A percentile compares a stretch with the other conserved stretches of the same genome.
Evolutionary conservation across 371 early-diverging fungal species (phyloP).

Genomic region (Rozella allomycis): DNA sequence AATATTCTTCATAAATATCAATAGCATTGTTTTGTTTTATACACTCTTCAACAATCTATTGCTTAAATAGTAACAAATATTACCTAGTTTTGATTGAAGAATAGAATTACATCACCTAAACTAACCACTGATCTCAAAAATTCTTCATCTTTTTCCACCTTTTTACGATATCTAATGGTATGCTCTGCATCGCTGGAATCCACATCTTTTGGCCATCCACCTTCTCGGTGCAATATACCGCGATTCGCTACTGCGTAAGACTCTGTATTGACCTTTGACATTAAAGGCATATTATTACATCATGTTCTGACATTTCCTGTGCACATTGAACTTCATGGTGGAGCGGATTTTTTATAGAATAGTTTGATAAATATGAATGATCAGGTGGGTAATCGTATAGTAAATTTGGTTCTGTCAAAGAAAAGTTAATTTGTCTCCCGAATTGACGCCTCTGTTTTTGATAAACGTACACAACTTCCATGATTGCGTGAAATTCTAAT

Average conservation of each 20-base stretch:
- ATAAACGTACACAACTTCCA: slow-evolving; percentile 36
- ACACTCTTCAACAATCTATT: slow-evolving; percentile 23
- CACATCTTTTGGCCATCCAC: slow-evolving; percentile 38
- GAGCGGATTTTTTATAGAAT: slow-evolving; percentile 18
- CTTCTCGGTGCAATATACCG: slow-evolving; percentile 26
- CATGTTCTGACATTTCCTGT: slow-evolving; percentile 31
- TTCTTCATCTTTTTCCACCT: slow-evolving; percentile 37
- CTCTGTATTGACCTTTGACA: slow-evolving; percentile 27
- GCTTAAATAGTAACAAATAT: neutral
- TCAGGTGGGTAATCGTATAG: slow-evolving; percentile 15
- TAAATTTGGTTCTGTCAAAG: slow-evolving; percentile 12
- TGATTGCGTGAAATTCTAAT: too few species aligned
- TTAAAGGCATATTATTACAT: slow-evolving; percentile 8
- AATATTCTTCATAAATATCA: slow-evolving; percentile 35
- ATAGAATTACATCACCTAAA: slow-evolving; percentile 12
- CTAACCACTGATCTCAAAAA: slow-evolving; percentile 19
- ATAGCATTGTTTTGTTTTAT: slow-evolving; percentile 37
- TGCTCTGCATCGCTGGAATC: slow-evolving; percentile 30
- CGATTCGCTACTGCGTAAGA: slow-evolving; percentile 13
- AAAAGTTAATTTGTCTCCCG: slow-evolving; percentile 25
- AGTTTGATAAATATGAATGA: slow-evolving; percentile 15
- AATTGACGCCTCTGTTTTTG: slow-evolving; percentile 27
- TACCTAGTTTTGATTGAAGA: neutral
- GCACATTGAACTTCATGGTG: slow-evolving; percentile 16
- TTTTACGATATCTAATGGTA: slow-evolving; percentile 29